Base-by-base conservation (phyloP, 805 yeast species). In the Dipodascus geniculatus region DNA sequence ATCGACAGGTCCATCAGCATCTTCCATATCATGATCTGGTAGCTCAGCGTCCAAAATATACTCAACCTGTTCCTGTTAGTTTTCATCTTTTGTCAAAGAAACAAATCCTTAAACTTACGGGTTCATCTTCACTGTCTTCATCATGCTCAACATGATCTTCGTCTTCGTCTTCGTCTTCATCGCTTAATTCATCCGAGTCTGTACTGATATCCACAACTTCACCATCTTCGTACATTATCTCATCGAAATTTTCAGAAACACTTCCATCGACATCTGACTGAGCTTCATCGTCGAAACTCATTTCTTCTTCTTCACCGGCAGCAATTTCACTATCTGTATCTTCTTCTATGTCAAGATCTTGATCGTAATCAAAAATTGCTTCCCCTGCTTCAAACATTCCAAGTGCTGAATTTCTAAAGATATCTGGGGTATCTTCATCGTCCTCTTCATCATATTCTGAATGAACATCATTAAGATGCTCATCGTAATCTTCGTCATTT, bases 381-480 rank as follows among this genome's bases (percentile, higher is more conserved):
- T 83, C 93, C 33, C 77, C 86, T 42, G 86, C 82, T 61, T 91
- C 97, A 65, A 85, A 91, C 95, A 91, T 90, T 1, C 96, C 97
- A 44, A 91, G 73, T 0, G 97, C 87, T 0, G 97, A 90, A 64
- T 93, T 90, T 42, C 84, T 74, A 67, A 91, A 81, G 62, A 90
- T 72, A 65, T 90, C 90, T 0, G 95, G 89, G 0, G 89, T 79
- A 52, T 87, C 91, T 52, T 85, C 95, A 22, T 53, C 56, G 22
- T 74, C 79, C 24, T 69, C 71, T 17, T 82, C 91, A 31, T 78
- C 82, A 48, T 75, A 78, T 42, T 74, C 81, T 3, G 62, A 64
- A 23, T 57, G 70, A n/a, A 65, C 70, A 1, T 61, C 65, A 22
- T 57, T 62, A n/a, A 48, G 17, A 23, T 22, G 49, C 49, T 47